Percentiles rank a stretch among this genome's conserved stretches.
Conservation (phyloP, 208 protist genomes). For the Trypanosoma lewisi region DNA sequence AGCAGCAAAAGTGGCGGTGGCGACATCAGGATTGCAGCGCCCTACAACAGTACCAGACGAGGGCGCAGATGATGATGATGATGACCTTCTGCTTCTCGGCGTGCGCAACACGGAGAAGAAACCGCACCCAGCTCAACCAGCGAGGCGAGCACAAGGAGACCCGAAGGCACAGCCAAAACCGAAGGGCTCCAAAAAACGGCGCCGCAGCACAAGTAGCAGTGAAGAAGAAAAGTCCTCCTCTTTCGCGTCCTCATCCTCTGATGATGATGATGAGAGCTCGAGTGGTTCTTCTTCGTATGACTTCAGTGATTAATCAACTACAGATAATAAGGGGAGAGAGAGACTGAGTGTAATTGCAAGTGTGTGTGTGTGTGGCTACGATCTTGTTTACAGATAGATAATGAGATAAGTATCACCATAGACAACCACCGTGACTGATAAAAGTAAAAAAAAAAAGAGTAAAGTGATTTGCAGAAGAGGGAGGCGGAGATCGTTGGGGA, state of each 20-base stretch:
- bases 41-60: conserved; percentile 2
- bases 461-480: too few relatives aligned
- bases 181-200: conserved; percentile 5
- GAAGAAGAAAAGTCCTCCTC: too few relatives aligned
- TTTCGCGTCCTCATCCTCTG: conserved; percentile 26
- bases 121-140: not conserved
- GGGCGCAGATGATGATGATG: conserved; percentile 40
- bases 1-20: conserved; percentile 27
- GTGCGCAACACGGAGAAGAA: conserved; percentile 4
- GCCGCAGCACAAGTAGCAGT: conserved; percentile 12
- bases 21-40: conserved; percentile 17
- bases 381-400: not conserved
- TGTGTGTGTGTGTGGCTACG: not conserved
- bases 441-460: not conserved
- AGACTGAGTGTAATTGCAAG: not conserved
- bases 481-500: too few relatives aligned
- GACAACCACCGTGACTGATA: not conserved
- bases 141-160: conserved; percentile 1
- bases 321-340: not conserved
- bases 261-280: conserved; percentile 25
- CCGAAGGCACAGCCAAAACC: not conserved
- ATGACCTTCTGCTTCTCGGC: conserved; percentile 31
- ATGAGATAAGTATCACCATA: not conserved
- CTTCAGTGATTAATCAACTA: conserved; percentile 19
- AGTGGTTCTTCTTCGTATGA: conserved; percentile 19